These are phyloP conservation scores for Pseudotsuga menziesii DNA, from an alignment of 75 land plant species.

Conservation along the genomic window DNA sequence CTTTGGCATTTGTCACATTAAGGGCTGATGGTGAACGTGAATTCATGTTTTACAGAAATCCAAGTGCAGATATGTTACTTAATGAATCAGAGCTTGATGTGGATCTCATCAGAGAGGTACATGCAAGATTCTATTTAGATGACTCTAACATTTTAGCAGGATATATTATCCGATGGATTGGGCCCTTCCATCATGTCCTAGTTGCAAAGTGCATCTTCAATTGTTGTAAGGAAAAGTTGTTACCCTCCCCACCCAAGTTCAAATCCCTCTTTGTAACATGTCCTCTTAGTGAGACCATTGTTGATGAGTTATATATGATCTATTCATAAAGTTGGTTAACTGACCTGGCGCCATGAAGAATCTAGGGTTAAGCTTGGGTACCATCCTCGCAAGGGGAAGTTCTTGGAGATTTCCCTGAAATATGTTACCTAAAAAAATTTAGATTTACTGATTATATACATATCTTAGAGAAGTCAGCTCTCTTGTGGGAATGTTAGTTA, in stretches of 20 bases:
- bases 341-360: too few species aligned
- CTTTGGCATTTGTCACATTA: slow-evolving; percentile 95
- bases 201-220: not conserved
- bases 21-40: slow-evolving; percentile 87
- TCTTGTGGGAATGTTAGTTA: not conserved
- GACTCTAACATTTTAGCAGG: not conserved
- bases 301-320: too few species aligned
- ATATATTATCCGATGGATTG: not conserved
- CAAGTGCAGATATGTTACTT: slow-evolving; percentile 97
- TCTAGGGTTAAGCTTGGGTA: too few species aligned
- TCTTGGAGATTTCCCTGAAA: too few species aligned
- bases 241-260: too few species aligned
- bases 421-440: too few species aligned
- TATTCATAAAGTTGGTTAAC: too few species aligned
- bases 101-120: slow-evolving; percentile 62
- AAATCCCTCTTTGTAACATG: too few species aligned
- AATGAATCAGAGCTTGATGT: slow-evolving; percentile 66
- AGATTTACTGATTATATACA: too few species aligned
- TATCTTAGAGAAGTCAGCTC: not conserved
- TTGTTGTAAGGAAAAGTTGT: too few species aligned
- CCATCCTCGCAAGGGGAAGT: too few species aligned
- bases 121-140: not conserved
- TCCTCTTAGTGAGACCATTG: too few species aligned
- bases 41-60: slow-evolving; percentile 96
- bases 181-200: not conserved